These are phyloP conservation scores for Colletotrichum tofieldiae DNA, from an alignment of 2,329 filamentous ascomycete genomes.

Conservation along the genomic window DNA sequence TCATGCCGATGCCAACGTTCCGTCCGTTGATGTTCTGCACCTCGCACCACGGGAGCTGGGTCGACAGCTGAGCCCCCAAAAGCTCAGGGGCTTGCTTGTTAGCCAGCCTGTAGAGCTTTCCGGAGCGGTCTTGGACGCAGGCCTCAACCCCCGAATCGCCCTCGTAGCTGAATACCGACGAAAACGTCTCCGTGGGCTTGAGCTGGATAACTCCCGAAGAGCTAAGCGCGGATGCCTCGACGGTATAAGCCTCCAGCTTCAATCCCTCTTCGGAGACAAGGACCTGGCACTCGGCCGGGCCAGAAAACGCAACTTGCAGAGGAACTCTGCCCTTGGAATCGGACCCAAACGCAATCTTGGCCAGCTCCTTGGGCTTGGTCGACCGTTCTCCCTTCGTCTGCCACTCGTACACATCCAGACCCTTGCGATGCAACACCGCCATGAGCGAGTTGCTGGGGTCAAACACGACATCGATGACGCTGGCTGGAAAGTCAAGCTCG, in stretches of 20 bases:
- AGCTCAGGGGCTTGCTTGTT: constrained; percentile 30
- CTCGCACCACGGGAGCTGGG: constrained; percentile 69
- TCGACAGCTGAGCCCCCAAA: constrained; percentile 41
- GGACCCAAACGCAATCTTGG: constrained; percentile 57
- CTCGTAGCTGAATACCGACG: constrained; percentile 53
- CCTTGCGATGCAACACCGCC: constrained; percentile 78
- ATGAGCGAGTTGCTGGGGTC: constrained; percentile 75
- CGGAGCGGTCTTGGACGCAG: constrained; percentile 63
- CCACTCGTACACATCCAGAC: constrained; percentile 80
- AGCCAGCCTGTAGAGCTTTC: constrained; percentile 60
- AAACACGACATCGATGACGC: constrained; percentile 83
- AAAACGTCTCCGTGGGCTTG: constrained; percentile 28
- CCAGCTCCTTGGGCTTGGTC: constrained; percentile 59
- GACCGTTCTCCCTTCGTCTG: constrained; percentile 71
- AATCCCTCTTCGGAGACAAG: constrained; percentile 50
- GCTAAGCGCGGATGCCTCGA: constrained; percentile 4
- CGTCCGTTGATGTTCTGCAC: constrained; percentile 27
- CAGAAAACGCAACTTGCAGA: constrained; percentile 53
- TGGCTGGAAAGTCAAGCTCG: constrained; percentile 75
- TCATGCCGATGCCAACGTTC: constrained; percentile 74
- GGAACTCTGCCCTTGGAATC: constrained; percentile 40
- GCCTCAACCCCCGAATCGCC: constrained; percentile 50
- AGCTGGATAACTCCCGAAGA: constrained; percentile 19
- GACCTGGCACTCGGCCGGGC: constrained; percentile 49
- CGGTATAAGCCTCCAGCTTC: constrained; percentile 30